A percentile compares a stretch with the other conserved stretches of the same genome.
Conservation (phyloP, 1,139 yeast genomes). For the Geotrichum fermentans region DNA sequence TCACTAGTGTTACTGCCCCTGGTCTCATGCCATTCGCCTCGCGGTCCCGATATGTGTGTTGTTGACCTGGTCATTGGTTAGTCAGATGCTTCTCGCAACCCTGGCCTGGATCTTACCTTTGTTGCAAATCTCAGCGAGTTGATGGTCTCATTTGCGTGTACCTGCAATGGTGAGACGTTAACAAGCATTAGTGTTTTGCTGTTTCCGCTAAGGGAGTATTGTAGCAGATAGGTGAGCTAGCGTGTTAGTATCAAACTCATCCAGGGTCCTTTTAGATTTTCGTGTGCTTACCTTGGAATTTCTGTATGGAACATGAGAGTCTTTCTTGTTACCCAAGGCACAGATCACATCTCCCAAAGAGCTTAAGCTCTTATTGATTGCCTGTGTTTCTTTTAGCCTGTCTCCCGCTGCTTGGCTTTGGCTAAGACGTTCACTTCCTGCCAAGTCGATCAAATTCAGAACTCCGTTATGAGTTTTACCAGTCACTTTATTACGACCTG, state of each 20-base stretch:
- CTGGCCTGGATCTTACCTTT: constrained; percentile 44
- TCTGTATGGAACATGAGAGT: constrained; percentile 51
- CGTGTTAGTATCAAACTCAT: neutral
- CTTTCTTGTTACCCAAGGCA: constrained; percentile 48
- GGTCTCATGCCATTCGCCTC: constrained; percentile 9
- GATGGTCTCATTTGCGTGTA: constrained; percentile 68
- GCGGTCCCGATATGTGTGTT: constrained; percentile 27
- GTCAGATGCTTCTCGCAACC: neutral
- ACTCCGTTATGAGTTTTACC: constrained; percentile 54
- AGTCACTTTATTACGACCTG: constrained; percentile 51
- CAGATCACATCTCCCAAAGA: constrained; percentile 86
- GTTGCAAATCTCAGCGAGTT: constrained; percentile 87
- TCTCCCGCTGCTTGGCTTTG: constrained; percentile 67
- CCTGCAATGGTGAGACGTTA: constrained; percentile 65
- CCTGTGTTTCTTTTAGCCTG: constrained; percentile 77
- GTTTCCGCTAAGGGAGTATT: constrained; percentile 77
- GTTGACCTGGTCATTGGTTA: constrained; percentile 25
- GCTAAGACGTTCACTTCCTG: constrained; percentile 80
- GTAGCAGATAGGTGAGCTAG: constrained; percentile 71
- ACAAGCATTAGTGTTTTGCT: constrained; percentile 94
- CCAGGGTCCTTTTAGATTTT: constrained; percentile 41
- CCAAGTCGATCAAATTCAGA: constrained; percentile 72
- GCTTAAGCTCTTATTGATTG: constrained; percentile 83
- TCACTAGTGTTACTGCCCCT: neutral
- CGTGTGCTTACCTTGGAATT: constrained; percentile 40